A percentile compares a stretch with the other conserved stretches of the same genome.
Evolutionary conservation across 306 rosid species (phyloP).

Genomic region (Vicia sativa): DNA sequence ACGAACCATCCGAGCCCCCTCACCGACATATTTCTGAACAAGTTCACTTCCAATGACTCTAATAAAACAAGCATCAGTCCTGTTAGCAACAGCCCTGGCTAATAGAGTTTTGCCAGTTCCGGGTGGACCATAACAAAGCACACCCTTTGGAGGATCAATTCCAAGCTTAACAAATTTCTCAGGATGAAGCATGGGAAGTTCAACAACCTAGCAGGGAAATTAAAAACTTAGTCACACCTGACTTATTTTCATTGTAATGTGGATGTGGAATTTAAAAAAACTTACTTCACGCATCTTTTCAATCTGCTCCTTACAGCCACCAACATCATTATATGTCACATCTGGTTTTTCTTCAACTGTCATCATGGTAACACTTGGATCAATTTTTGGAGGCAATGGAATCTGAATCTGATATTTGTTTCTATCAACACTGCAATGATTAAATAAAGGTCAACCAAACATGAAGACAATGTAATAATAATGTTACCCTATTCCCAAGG

Average conservation of each 20-base stretch:
- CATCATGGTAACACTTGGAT: conserved; percentile 99
- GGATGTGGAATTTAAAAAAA: not conserved
- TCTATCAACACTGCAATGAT: conserved; percentile 80
- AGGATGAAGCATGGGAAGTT: conserved; percentile 99
- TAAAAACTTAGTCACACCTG: conserved; percentile 31
- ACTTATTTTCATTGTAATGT: not conserved
- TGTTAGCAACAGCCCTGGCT: conserved; percentile 98
- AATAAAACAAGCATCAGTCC: conserved; percentile 98
- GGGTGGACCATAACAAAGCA: conserved; percentile 98
- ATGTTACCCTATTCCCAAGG: not conserved
- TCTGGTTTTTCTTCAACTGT: conserved; percentile 98
- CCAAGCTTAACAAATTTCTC: conserved; percentile 99
- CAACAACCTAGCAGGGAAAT: conserved; percentile 75
- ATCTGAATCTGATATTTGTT: conserved; percentile 98
- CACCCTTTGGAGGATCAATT: conserved; percentile 99
- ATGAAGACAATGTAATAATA: not conserved
- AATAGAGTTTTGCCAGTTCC: conserved; percentile 99
- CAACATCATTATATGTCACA: conserved; percentile 97
- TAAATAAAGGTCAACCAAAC: conserved; percentile 41
- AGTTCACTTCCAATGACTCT: conserved; percentile 99
- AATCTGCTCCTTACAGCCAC: conserved; percentile 97
- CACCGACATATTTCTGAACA: conserved; percentile 97
- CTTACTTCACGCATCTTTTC: conserved; percentile 96
- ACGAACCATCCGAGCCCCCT: conserved; percentile 99
- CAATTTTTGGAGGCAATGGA: conserved; percentile 97